Percentiles rank a stretch among this genome's conserved stretches.
Evolutionary conservation across 495 filamentous ascomycete species (phyloP).

Genomic region (Neurospora intermedia): DNA sequence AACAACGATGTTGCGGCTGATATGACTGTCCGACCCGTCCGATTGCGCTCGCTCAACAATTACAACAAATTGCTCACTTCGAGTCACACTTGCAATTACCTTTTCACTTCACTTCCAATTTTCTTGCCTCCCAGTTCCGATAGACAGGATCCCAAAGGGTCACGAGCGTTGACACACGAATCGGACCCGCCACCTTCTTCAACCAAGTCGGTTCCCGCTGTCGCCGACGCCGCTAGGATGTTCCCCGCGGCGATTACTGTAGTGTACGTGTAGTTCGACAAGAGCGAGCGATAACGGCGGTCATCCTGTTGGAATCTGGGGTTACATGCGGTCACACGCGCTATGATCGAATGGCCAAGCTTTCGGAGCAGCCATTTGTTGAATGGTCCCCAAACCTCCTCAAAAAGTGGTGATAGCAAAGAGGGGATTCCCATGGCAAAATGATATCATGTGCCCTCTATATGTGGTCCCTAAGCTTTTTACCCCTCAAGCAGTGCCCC

Average conservation of each 20-base stretch:
- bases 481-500: neutral
- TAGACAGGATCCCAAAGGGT: neutral
- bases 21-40: neutral
- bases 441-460: neutral
- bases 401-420: neutral
- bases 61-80: neutral
- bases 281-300: neutral
- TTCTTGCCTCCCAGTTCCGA: neutral
- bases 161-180: neutral
- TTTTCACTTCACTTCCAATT: neutral
- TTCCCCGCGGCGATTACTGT: neutral
- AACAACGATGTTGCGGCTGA: neutral
- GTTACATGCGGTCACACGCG: neutral
- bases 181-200: neutral
- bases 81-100: neutral
- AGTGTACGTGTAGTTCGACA: neutral
- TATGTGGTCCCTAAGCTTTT: neutral
- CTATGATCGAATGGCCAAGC: neutral
- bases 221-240: neutral
- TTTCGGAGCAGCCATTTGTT: neutral
- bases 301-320: neutral
- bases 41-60: neutral
- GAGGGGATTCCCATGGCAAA: neutral
- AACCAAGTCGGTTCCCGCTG: neutral
- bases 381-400: neutral